A percentile compares a stretch with the other conserved stretches of the same genome.
These are phyloP conservation scores for Coniochaeta pulveracea DNA, from an alignment of 2,329 filamentous ascomycete genomes.

Conservation along the genomic window DNA sequence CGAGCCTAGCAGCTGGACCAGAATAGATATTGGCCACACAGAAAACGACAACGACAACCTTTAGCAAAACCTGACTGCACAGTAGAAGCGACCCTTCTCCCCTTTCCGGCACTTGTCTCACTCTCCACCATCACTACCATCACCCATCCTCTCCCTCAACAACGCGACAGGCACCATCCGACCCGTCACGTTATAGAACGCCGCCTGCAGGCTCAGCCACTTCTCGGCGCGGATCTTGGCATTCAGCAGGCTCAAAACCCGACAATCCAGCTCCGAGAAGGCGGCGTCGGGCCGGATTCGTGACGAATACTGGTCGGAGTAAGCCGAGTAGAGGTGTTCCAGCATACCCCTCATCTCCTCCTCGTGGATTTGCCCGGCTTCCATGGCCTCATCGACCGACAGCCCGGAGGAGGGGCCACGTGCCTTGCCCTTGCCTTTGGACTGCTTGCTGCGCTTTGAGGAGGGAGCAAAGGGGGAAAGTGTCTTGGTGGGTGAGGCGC, in stretches of 20 bases:
- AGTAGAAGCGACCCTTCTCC: no score
- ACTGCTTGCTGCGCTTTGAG: background rate
- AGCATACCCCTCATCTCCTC: background rate
- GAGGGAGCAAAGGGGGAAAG: no score
- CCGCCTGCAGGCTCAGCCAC: slow-evolving; percentile 31
- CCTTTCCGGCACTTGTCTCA: no score
- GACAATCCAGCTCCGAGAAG: slow-evolving; percentile 9
- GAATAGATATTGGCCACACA: no score
- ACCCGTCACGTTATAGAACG: slow-evolving; percentile 30
- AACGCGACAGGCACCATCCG: slow-evolving; percentile 25
- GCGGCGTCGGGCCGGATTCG: slow-evolving; percentile 6
- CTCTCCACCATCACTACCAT: no score
- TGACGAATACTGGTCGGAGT: background rate
- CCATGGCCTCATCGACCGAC: background rate
- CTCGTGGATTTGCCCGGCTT: background rate
- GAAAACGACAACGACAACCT: no score
- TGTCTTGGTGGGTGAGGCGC: no score
- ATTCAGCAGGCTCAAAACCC: slow-evolving; percentile 23
- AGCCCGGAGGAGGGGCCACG: background rate
- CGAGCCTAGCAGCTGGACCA: no score
- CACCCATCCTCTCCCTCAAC: slow-evolving; percentile 24
- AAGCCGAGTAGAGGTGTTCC: background rate
- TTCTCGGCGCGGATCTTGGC: slow-evolving; percentile 15
- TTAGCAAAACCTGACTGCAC: no score
- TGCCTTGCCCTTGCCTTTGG: background rate